These are phyloP conservation scores for Favolaschia claudopus DNA, from an alignment of 768 basidiomycete species.

Conservation along the genomic window DNA sequence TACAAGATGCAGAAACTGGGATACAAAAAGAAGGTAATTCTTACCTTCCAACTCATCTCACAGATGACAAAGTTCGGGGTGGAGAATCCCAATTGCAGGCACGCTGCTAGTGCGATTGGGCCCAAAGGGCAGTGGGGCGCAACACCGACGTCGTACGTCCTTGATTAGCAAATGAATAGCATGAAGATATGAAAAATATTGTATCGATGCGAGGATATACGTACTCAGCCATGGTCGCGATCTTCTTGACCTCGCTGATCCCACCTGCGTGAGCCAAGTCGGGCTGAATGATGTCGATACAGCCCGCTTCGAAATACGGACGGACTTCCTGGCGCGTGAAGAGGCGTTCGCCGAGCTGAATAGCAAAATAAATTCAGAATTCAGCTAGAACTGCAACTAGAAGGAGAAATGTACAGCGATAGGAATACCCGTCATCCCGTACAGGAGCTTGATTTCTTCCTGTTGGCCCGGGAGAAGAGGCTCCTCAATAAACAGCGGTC, in stretches of 20 bases:
- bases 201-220: too few relatives aligned
- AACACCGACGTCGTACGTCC: slow-evolving; percentile 75
- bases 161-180: neutral
- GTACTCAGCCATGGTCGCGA: slow-evolving; percentile 54
- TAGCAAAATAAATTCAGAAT: too few relatives aligned
- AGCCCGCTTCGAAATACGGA: slow-evolving; percentile 68
- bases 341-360: slow-evolving; percentile 63
- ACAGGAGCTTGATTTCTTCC: slow-evolving; percentile 21
- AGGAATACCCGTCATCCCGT: slow-evolving; percentile 21
- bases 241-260: slow-evolving; percentile 33
- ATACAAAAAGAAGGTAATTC: neutral
- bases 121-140: slow-evolving; percentile 80
- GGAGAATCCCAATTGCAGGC: slow-evolving; percentile 66
- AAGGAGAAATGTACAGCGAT: slow-evolving; percentile 34
- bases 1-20: neutral
- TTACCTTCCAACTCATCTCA: slow-evolving; percentile 69
- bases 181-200: too few relatives aligned
- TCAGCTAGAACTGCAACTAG: too few relatives aligned
- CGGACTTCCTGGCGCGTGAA: slow-evolving; percentile 69
- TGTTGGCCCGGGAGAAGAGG: slow-evolving; percentile 26
- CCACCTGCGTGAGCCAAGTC: slow-evolving; percentile 51
- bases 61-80: slow-evolving; percentile 51
- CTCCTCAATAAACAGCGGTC: slow-evolving; percentile 74
- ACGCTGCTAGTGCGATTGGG: slow-evolving; percentile 75
- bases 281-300: slow-evolving; percentile 74